Percentiles rank a stretch among this genome's conserved stretches.
These are phyloP conservation scores for Cardamine occulta DNA, from an alignment of 345 rosid species.

Conservation along the genomic window DNA sequence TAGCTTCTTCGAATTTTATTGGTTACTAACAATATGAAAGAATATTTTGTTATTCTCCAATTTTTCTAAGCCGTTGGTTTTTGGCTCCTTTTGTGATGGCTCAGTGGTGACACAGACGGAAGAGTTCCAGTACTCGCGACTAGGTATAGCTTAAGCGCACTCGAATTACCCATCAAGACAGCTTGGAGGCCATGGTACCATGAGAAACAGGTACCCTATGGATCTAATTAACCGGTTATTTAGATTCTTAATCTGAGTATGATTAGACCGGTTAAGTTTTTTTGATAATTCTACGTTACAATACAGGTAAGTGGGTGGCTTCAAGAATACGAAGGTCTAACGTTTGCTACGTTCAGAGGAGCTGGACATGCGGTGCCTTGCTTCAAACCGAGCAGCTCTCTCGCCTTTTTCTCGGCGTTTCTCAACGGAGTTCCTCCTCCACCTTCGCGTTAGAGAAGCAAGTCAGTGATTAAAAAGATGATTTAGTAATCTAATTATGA, in stretches of 20 bases:
- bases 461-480: neutral
- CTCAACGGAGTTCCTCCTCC: conserved; percentile 63
- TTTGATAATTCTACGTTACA: neutral
- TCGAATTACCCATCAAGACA: conserved; percentile 69
- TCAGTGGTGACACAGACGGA: conserved; percentile 98
- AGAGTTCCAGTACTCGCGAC: conserved; percentile 93
- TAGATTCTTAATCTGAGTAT: neutral
- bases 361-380: conserved; percentile 98
- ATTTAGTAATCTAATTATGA: conserved; percentile 6
- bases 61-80: conserved; percentile 4
- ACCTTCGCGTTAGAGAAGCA: conserved; percentile 38
- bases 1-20: neutral
- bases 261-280: neutral
- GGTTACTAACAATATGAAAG: neutral
- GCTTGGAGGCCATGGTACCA: conserved; percentile 98
- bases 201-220: conserved; percentile 63
- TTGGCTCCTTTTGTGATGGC: conserved; percentile 11
- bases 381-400: conserved; percentile 84
- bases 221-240: conserved; percentile 9
- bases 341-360: conserved; percentile 91
- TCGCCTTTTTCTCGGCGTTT: conserved; percentile 77
- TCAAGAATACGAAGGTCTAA: conserved; percentile 87
- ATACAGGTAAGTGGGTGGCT: conserved; percentile 93
- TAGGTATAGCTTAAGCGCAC: conserved; percentile 66
- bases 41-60: neutral